These are phyloP conservation scores for Xylaria sp. DNA, from an alignment of 2,329 filamentous ascomycete species.

Conservation along the genomic window DNA sequence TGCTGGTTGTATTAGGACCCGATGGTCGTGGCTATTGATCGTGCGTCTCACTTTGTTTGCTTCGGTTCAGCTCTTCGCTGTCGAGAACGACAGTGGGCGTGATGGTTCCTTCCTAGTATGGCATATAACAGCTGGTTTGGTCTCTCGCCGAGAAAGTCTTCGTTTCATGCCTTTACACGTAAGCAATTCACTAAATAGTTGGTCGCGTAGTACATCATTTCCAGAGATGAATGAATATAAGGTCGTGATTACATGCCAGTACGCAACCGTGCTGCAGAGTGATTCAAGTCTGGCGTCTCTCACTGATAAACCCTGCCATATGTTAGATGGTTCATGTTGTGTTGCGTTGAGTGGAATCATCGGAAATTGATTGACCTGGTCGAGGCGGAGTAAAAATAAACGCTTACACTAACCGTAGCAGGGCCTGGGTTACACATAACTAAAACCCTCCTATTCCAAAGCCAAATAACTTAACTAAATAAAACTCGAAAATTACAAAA, in stretches of 20 bases:
- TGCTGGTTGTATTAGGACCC: not conserved
- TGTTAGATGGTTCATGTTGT: not conserved
- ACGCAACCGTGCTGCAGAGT: slow-evolving; percentile 8
- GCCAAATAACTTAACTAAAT: too few species aligned
- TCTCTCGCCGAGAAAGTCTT: not conserved
- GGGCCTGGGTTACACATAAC: too few species aligned
- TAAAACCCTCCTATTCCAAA: too few species aligned
- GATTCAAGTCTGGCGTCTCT: not conserved
- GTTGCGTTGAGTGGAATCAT: not conserved
- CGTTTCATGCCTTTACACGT: slow-evolving; percentile 12
- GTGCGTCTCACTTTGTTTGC: not conserved
- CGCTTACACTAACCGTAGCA: too few species aligned
- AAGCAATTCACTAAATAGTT: slow-evolving; percentile 10
- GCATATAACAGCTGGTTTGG: not conserved
- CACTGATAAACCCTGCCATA: not conserved
- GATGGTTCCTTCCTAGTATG: not conserved
- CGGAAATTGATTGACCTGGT: slow-evolving; percentile 21
- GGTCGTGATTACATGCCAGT: not conserved
- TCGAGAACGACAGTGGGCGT: not conserved
- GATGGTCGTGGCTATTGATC: not conserved
- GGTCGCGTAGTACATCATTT: not conserved
- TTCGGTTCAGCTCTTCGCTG: not conserved
- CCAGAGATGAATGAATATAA: not conserved
- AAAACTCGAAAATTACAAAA: too few species aligned
- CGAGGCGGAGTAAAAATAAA: too few species aligned